Evolutionary conservation across 73 alveolate species (phyloP).

Genomic region (Diophrys appendiculata): DNA sequence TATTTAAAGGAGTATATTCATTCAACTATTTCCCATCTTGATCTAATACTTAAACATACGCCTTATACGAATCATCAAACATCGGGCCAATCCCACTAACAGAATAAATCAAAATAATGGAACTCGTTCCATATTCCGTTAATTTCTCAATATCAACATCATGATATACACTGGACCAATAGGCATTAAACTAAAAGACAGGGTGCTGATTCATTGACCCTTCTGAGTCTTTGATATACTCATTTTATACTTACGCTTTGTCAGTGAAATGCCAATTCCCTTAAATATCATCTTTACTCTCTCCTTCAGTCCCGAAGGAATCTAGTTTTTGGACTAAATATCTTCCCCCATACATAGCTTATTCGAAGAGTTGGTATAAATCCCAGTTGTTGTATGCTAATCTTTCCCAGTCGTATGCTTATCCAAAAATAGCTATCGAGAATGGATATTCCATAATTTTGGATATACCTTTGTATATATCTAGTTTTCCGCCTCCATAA

Average conservation of each 20-base stretch:
- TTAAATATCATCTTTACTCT: slow-evolving; percentile 31
- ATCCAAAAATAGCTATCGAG: slow-evolving; percentile 70
- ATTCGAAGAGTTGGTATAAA: slow-evolving; percentile 38
- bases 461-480: slow-evolving; percentile 58
- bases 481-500: slow-evolving; percentile 74
- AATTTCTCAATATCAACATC: slow-evolving; percentile 7
- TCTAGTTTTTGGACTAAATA: not conserved
- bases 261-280: slow-evolving; percentile 34
- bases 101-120: slow-evolving; percentile 31
- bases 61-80: slow-evolving; percentile 41
- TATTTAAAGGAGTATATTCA: not conserved
- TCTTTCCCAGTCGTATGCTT: slow-evolving; percentile 63
- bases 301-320: not conserved
- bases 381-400: slow-evolving; percentile 17
- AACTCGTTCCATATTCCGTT: slow-evolving; percentile 18
- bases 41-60: slow-evolving; percentile 13
- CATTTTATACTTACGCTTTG: slow-evolving; percentile 24
- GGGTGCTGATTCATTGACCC: slow-evolving; percentile 26
- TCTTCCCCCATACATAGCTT: slow-evolving; percentile 7
- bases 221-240: slow-evolving; percentile 12
- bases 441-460: slow-evolving; percentile 47
- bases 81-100: slow-evolving; percentile 67
- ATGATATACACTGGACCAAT: not conserved
- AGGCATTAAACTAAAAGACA: slow-evolving; percentile 19
- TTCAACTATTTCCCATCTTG: not conserved